Conservation (phyloP, 2,329 filamentous ascomycete genomes). For the Biscogniauxia marginata region DNA sequence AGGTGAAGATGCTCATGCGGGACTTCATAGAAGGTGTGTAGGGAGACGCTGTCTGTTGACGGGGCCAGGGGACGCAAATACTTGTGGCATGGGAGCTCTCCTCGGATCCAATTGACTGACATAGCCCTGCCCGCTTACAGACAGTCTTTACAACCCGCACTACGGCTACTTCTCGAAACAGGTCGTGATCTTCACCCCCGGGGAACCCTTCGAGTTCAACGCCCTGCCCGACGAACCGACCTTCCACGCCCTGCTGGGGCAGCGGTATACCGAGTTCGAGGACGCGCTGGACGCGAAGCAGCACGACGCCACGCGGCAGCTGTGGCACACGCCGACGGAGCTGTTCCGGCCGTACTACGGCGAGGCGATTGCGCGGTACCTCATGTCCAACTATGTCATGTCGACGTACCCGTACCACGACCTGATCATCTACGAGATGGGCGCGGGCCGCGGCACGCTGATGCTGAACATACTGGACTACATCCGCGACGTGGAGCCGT, state of each 20-base stretch:
- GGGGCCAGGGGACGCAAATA: too few species aligned
- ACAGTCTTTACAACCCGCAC: constrained; percentile 89
- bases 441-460: constrained; percentile 91
- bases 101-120: constrained; percentile 9
- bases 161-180: constrained; percentile 98
- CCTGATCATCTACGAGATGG: constrained; percentile 98
- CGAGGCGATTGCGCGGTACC: constrained; percentile 93
- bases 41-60: too few species aligned
- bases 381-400: constrained; percentile 94
- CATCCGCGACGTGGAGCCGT: constrained; percentile 83
- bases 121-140: constrained; percentile 42
- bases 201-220: constrained; percentile 87
- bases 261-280: constrained; percentile 87
- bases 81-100: too few species aligned
- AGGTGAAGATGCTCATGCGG: constrained; percentile 94
- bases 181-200: constrained; percentile 91
- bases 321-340: constrained; percentile 98
- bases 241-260: constrained; percentile 74
- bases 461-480: constrained; percentile 99
- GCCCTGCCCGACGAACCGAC: constrained; percentile 77
- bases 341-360: constrained; percentile 96
- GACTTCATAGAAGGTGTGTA: constrained; percentile 90
- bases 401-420: constrained; percentile 94
- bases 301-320: constrained; percentile 74
- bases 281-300: constrained; percentile 74